Percentiles rank a stretch among this genome's conserved stretches.
Evolutionary conservation across 129 eudicot species (phyloP).

Genomic region (Escallonia herrerae): DNA sequence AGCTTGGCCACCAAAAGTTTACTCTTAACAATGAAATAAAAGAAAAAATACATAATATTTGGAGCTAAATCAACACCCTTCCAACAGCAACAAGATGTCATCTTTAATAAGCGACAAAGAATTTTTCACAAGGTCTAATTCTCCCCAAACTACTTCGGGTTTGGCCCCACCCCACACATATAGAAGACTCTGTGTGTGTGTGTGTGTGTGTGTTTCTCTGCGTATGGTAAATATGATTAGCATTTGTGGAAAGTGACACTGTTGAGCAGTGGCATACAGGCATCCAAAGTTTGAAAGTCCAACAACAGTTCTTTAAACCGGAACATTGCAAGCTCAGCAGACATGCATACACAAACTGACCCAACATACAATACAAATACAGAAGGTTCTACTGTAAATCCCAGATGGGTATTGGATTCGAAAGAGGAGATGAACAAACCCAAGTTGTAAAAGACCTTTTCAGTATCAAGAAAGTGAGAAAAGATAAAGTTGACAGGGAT

Average conservation of each 20-base stretch:
- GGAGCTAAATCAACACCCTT: neutral
- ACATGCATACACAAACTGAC: neutral
- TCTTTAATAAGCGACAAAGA: too few species aligned
- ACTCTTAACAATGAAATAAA: neutral
- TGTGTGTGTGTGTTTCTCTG: too few species aligned
- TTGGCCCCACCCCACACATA: too few species aligned
- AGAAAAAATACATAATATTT: neutral
- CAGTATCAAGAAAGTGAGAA: slow-evolving; percentile 4
- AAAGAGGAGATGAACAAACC: neutral
- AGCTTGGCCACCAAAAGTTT: slow-evolving; percentile 36
- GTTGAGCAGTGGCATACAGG: slow-evolving; percentile 23
- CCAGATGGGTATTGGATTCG: slow-evolving; percentile 1
- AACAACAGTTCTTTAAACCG: neutral
- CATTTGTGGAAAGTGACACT: slow-evolving; percentile 17
- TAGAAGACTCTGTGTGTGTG: neutral
- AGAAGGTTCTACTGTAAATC: neutral
- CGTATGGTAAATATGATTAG: slow-evolving; percentile 25
- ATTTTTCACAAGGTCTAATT: neutral
- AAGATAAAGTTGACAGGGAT: neutral
- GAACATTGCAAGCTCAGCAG: neutral
- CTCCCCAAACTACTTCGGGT: neutral
- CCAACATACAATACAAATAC: neutral
- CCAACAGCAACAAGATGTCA: neutral
- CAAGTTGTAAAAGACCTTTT: neutral
- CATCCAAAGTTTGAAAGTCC: slow-evolving; percentile 9